Conservation (phyloP, 108 stramenopile species). For the Discostella pseudostelligera region DNA sequence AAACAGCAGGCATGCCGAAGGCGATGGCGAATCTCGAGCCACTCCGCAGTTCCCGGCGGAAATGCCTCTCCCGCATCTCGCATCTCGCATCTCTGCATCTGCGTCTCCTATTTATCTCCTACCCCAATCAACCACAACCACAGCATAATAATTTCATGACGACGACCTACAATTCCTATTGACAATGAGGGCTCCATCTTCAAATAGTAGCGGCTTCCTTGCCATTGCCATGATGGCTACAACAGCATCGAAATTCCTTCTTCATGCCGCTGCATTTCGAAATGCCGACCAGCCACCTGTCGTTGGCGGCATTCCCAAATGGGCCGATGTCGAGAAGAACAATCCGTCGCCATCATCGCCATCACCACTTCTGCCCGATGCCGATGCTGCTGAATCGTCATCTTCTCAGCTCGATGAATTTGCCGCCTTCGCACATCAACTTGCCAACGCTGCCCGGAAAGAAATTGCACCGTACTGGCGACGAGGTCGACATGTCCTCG, state of each 20-base stretch:
- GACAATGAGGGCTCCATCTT: not conserved
- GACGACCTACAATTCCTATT: not conserved
- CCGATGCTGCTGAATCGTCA: slow-evolving; percentile 7
- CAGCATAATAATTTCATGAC: not conserved
- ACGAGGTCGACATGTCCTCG: slow-evolving; percentile 23
- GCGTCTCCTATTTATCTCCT: too few relatives aligned
- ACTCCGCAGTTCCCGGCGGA: too few relatives aligned
- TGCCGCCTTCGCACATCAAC: slow-evolving; percentile 29
- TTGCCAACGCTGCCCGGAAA: slow-evolving; percentile 44
- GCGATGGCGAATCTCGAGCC: too few relatives aligned
- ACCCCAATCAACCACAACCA: not conserved
- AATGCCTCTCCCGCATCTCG: not conserved
- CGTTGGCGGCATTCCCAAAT: slow-evolving; percentile 11
- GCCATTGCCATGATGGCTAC: slow-evolving; percentile 2
- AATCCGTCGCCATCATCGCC: not conserved
- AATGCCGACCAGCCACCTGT: slow-evolving; percentile 13
- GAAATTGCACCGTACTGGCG: slow-evolving; percentile 50
- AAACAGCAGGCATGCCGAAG: too few relatives aligned
- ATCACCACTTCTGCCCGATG: slow-evolving; percentile 3
- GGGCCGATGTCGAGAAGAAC: not conserved
- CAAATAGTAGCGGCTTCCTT: not conserved
- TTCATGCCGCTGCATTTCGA: slow-evolving; percentile 1
- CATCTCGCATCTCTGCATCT: too few relatives aligned
- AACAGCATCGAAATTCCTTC: slow-evolving; percentile 2
- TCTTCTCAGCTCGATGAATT: slow-evolving; percentile 4